Evolutionary conservation across 2,329 filamentous ascomycete species (phyloP).

Genomic region (Ophiostoma novo-ulmi): DNA sequence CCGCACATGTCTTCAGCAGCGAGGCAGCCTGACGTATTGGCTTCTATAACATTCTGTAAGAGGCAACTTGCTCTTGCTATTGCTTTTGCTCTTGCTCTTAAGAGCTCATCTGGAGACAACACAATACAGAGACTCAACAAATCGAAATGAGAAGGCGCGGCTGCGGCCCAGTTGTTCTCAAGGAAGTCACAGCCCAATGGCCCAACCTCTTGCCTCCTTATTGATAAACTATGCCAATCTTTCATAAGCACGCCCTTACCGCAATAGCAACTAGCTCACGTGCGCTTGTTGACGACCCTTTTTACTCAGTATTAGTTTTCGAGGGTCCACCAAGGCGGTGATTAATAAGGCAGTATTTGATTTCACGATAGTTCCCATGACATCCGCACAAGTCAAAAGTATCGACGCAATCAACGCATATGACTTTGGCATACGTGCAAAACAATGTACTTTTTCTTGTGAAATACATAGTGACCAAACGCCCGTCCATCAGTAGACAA

Average conservation of each 20-base stretch:
- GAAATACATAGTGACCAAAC: conserved; percentile 14
- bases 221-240: neutral
- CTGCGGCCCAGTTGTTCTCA: neutral
- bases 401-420: neutral
- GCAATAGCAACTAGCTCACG: neutral
- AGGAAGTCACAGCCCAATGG: neutral
- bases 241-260: neutral
- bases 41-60: neutral
- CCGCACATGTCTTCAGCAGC: conserved; percentile 9
- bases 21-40: conserved; percentile 7
- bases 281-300: conserved; percentile 2
- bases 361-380: neutral
- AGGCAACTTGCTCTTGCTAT: neutral
- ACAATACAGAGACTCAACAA: neutral
- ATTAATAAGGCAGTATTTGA: neutral
- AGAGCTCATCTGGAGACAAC: neutral
- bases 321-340: neutral
- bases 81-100: neutral
- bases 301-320: neutral
- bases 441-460: conserved; percentile 11
- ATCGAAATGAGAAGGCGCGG: neutral
- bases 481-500: conserved; percentile 11
- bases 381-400: too few relatives aligned
- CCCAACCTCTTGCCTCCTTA: neutral
- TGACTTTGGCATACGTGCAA: neutral